Evolutionary conservation across 371 early-diverging fungal genomes (phyloP), one percentile per base, ranked within the genome.

Genomic region (Homolaphlyctis polyrhiza): DNA sequence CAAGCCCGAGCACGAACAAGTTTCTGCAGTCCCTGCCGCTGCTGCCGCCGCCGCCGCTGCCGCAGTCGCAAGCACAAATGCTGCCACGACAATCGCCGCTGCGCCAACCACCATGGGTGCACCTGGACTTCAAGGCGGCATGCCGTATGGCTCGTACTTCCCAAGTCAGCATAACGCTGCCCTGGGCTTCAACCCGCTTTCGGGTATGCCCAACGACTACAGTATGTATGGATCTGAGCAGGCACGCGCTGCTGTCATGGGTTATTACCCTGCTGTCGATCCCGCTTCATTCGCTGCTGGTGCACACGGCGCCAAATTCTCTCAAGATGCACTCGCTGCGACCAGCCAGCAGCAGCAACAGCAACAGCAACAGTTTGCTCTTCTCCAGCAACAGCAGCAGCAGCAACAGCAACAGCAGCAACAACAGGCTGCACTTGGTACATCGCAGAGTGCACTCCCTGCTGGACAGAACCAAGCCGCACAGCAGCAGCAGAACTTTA

Each of bases 131-230:
- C 64, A 67, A 6, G 68, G 62, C 48, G 36, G 60, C 29, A 35
- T 39, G 45, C 66, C 65, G 29, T 65, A 67, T 52, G 62, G 64
- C 1, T 63, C 69, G 27, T 74, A 72, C 59, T 63, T 66, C n/a
- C 69, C 68, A 30, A 70, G 66, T 16, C 77, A 66, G 43, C 71
- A 74, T n/a, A 73, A 71, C 16, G 84, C 88, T 52, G 83, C 83
- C 50, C 88, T 87, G 68, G 89, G 89, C 33, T 80, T 90, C 75
- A 86, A 77, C 43, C 89, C 88, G 25, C 84, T 88, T 78, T 85
- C 80, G 23, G 74, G 72, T 1, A 72, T 87, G 18, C 89, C 88
- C 4, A 64, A 62, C 67, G 81, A 83, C 39, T 75, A 82, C 72
- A 70, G 80, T 70, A 80, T 75, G 62, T 86, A 82, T 54, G 73